Evolutionary conservation across 768 basidiomycete genomes (phyloP).

Genomic region (Nidularia pulvinata): DNA sequence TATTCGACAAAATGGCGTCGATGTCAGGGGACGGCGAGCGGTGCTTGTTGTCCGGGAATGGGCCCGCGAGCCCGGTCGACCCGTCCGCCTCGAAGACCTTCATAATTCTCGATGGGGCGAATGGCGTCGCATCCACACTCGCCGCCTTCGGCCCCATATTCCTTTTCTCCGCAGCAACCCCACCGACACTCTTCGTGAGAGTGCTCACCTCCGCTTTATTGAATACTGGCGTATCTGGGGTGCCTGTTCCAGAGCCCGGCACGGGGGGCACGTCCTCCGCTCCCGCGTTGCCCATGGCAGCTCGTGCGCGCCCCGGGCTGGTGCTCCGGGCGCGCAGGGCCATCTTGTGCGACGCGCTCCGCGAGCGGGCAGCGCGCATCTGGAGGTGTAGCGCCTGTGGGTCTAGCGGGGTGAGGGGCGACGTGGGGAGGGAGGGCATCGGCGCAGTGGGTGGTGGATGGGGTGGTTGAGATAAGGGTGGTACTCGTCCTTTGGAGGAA

Average conservation of each 20-base stretch:
- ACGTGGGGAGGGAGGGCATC: background rate
- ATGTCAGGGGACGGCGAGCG: slow-evolving; percentile 33
- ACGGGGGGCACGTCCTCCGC: background rate
- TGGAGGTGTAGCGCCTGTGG: slow-evolving; percentile 11
- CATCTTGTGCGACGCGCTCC: slow-evolving; percentile 20
- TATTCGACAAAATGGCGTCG: slow-evolving; percentile 32
- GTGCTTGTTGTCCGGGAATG: background rate
- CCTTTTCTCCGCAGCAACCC: no score
- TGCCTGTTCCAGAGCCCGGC: background rate
- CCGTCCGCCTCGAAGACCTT: no score
- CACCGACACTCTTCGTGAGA: no score
- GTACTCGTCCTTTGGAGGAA: background rate
- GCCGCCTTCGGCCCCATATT: no score
- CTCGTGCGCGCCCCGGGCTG: background rate
- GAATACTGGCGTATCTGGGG: no score
- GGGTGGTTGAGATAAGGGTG: background rate
- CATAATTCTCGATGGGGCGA: no score
- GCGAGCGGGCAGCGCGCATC: slow-evolving; percentile 13
- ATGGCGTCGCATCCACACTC: background rate
- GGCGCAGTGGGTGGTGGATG: background rate
- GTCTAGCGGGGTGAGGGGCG: background rate
- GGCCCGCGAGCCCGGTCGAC: background rate
- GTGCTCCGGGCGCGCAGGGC: slow-evolving; percentile 9
- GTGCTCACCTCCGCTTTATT: no score
- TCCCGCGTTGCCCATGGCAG: background rate